These are phyloP conservation scores for Hymenoscyphus salicellus DNA, from an alignment of 2,329 filamentous ascomycete species.

Conservation along the genomic window DNA sequence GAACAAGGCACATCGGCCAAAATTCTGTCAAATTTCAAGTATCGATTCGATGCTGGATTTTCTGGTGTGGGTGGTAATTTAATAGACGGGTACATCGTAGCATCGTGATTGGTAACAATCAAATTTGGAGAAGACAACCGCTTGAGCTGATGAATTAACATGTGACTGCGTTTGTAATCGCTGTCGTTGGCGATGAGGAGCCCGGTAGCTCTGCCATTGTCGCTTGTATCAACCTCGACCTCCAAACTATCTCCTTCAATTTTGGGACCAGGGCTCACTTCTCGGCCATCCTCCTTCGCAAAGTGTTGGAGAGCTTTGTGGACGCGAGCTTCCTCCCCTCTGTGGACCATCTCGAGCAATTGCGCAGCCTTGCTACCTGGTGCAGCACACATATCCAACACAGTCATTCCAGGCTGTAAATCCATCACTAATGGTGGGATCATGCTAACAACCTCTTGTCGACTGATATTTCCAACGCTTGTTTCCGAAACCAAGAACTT, in stretches of 20 bases:
- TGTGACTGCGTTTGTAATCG: slow-evolving; percentile 94
- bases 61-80: slow-evolving; percentile 66
- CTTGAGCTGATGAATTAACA: slow-evolving; percentile 97
- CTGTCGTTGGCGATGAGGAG: slow-evolving; percentile 93
- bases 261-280: slow-evolving; percentile 48
- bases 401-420: slow-evolving; percentile 83
- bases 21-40: slow-evolving; percentile 95
- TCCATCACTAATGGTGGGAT: slow-evolving; percentile 94
- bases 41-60: slow-evolving; percentile 58
- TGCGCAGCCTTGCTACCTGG: slow-evolving; percentile 97
- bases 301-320: slow-evolving; percentile 65
- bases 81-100: slow-evolving; percentile 90
- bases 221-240: slow-evolving; percentile 55
- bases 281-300: slow-evolving; percentile 58
- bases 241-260: slow-evolving; percentile 47
- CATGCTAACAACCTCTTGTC: slow-evolving; percentile 98
- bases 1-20: slow-evolving; percentile 96
- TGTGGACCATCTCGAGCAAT: slow-evolving; percentile 89
- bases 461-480: slow-evolving; percentile 92
- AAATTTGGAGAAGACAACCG: slow-evolving; percentile 93
- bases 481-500: slow-evolving; percentile 98
- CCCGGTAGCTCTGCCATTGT: slow-evolving; percentile 85
- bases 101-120: slow-evolving; percentile 96
- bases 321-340: slow-evolving; percentile 85
- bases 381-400: slow-evolving; percentile 93